Evolutionary conservation across 495 filamentous ascomycete genomes (phyloP), one percentile per base, ranked within the genome.

Genomic region (Xanthoparmelia taractica): DNA sequence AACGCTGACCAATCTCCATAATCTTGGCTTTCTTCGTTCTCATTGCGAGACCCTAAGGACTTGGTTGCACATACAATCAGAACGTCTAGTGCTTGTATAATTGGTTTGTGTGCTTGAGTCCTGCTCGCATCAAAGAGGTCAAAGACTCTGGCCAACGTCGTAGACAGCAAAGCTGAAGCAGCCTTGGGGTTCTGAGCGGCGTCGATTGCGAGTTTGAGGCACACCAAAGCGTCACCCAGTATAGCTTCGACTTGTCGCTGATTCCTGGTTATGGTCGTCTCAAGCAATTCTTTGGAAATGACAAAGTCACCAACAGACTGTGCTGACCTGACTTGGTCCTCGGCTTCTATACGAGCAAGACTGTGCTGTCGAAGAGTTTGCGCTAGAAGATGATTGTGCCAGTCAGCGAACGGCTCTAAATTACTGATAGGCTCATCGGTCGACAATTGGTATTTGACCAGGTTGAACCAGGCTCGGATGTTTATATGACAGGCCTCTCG

Each of bases 401-500:
- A 96, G n/a, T 79, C 74, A 11, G 78, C 79, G 58, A 92, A 87
- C 4, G 80, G 79, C 59, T 79, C 78, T 37, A 88, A 80, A 18
- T 74, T 76, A 12, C 71, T 71, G 8, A 73, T 65, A 56, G 81
- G 76, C 65, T 86, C 82, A 27, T 80, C 71, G 0, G 78, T 83
- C 0, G 86, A 85, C 8, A 91, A 68, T 65, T 93, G 84, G 69
- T 91, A 96, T 12, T 83, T 80, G 11, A 87, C 82, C 40, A 97
- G 81, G 69, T 89, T 85, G 55, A 79, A 76, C 93, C 93, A 97
- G 18, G 91, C 82, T 38, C 86, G 82, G 18, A 97, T 74, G 57
- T 85, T 96, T 65, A 97, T 87, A 57, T 85, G 81, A 71, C 89
- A 96, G 4, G 89, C 92, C 76, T 93, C 88, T 63, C 83, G 84